A percentile compares a stretch with the other conserved stretches of the same genome.
Evolutionary conservation across 2,329 filamentous ascomycete genomes (phyloP).

Genomic region (Aspergillus pseudonomiae): DNA sequence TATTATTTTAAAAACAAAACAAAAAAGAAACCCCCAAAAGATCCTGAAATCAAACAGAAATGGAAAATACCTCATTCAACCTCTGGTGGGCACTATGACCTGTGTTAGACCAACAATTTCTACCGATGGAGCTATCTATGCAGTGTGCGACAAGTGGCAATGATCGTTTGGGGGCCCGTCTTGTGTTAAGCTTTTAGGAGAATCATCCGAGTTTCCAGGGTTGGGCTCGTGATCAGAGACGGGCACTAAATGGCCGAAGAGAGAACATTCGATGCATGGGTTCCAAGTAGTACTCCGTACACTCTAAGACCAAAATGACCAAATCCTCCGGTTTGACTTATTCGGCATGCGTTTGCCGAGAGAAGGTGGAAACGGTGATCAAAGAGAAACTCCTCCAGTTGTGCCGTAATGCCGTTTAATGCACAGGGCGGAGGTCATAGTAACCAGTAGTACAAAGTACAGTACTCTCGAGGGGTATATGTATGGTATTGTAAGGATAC

Average conservation of each 20-base stretch:
- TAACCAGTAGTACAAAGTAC: not conserved
- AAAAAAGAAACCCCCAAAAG: too few relatives aligned
- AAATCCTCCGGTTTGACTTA: conserved; percentile 7
- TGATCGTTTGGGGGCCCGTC: not conserved
- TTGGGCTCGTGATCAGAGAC: conserved; percentile 6
- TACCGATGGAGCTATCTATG: not conserved
- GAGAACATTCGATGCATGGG: not conserved
- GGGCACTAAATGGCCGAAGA: conserved; percentile 1
- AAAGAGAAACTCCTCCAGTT: not conserved
- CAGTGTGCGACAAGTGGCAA: conserved; percentile 1
- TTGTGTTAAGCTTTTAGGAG: conserved; percentile 19
- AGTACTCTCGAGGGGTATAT: not conserved
- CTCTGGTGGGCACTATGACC: not conserved
- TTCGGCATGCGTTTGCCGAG: conserved; percentile 24
- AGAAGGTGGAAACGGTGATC: not conserved
- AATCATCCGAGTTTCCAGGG: conserved; percentile 13
- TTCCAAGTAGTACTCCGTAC: too few relatives aligned
- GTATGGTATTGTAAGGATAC: not conserved
- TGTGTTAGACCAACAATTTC: not conserved
- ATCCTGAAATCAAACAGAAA: not conserved
- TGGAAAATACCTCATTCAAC: not conserved
- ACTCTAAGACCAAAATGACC: conserved; percentile 7
- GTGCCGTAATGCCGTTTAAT: conserved; percentile 18
- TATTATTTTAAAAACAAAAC: not conserved
- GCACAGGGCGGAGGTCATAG: conserved; percentile 8